phyloP scores from a whole-genome alignment of 2,329 filamentous ascomycete species.

The Exophiala calicioides region DNA sequence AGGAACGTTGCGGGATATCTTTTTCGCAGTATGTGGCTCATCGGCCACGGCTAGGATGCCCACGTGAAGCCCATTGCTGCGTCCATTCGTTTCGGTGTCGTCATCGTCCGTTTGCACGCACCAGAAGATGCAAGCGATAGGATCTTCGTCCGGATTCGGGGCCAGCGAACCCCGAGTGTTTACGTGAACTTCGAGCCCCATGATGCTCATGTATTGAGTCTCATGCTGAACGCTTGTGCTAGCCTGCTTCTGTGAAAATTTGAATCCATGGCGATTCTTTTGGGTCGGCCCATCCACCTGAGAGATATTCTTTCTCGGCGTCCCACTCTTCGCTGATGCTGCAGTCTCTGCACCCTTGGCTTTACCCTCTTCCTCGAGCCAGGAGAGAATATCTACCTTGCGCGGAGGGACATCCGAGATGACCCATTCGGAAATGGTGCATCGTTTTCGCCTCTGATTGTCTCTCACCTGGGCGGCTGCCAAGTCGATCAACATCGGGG shows the following conservation, averaged over 20 bases:
- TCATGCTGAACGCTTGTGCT: conserved; percentile 79
- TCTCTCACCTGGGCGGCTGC: conserved; percentile 54
- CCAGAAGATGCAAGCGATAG: conserved; percentile 89
- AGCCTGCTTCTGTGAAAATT: conserved; percentile 75
- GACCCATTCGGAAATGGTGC: conserved; percentile 73
- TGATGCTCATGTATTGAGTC: conserved; percentile 90
- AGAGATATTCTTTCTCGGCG: conserved; percentile 53
- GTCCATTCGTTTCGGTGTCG: conserved; percentile 45
- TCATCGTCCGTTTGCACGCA: conserved; percentile 75
- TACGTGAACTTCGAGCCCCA: conserved; percentile 91
- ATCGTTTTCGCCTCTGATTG: conserved; percentile 56
- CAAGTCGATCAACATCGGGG: conserved; percentile 52
- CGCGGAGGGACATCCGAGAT: conserved; percentile 71
- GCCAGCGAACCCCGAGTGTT: conserved; percentile 79
- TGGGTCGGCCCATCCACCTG: conserved; percentile 90
- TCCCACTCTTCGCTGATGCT: conserved; percentile 14
- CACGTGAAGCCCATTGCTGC: conserved; percentile 54
- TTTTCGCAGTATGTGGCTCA: conserved; percentile 59
- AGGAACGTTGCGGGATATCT: conserved; percentile 62
- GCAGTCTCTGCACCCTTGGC: conserved; percentile 1
- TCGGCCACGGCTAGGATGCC: conserved; percentile 74
- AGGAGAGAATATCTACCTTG: conserved; percentile 66
- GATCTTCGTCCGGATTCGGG: conserved; percentile 88
- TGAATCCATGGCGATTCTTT: conserved; percentile 77
- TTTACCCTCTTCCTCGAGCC: conserved; percentile 55